A percentile compares a stretch with the other conserved stretches of the same genome.
phyloP scores from a whole-genome alignment of 208 protist genomes.

The Porcisia hertigi region DNA sequence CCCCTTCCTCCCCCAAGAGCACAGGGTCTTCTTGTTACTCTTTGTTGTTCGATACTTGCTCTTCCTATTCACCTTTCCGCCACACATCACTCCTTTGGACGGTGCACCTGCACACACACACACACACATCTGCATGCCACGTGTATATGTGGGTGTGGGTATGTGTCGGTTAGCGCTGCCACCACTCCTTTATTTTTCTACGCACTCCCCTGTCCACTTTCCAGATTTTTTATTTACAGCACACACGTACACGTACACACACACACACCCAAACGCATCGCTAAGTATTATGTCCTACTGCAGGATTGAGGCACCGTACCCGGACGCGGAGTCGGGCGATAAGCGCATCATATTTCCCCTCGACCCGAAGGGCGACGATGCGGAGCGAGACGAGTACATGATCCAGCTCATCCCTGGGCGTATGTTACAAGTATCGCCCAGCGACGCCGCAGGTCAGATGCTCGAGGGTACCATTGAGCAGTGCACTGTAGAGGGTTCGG shows the following conservation, averaged over 20 bases:
- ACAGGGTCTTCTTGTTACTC: not conserved
- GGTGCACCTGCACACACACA: slow-evolving; percentile 10
- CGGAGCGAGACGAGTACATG: slow-evolving; percentile 41
- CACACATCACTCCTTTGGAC: not conserved
- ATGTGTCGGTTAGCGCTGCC: not conserved
- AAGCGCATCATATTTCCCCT: slow-evolving; percentile 61
- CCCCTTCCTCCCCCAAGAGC: not conserved
- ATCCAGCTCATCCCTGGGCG: slow-evolving; percentile 65
- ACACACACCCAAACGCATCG: not conserved
- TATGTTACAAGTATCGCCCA: slow-evolving; percentile 34
- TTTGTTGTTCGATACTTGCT: not conserved
- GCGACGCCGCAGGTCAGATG: slow-evolving; percentile 24
- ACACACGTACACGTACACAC: not conserved
- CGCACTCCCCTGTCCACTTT: not conserved
- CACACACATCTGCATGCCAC: not conserved
- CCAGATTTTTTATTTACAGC: not conserved
- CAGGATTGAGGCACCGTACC: slow-evolving; percentile 38
- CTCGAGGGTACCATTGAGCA: slow-evolving; percentile 31
- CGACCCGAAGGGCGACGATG: slow-evolving; percentile 38
- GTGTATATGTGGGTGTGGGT: no score
- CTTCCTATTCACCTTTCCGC: not conserved
- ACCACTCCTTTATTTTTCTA: not conserved
- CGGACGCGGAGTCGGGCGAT: slow-evolving; percentile 33
- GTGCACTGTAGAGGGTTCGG: slow-evolving; percentile 31
- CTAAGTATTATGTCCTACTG: slow-evolving; percentile 32